Conservation (phyloP, 2,329 filamentous ascomycete species). For the Drechslerella dactyloides region DNA sequence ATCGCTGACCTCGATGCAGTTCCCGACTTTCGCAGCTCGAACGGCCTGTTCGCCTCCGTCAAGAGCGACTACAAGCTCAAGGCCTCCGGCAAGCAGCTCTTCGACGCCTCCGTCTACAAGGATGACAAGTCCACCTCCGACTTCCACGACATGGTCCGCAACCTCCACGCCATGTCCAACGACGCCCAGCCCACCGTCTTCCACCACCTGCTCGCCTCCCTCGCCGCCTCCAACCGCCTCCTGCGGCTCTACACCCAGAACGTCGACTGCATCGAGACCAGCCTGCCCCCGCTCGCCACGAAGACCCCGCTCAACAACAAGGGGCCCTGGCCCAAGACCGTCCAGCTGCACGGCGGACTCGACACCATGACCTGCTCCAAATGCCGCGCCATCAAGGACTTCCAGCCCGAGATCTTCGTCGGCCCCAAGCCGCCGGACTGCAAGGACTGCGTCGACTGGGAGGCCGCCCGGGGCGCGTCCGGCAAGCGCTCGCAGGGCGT, state of each 20-base stretch:
- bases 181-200: conserved; percentile 83
- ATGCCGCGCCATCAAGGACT: conserved; percentile 76
- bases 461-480: conserved; percentile 76
- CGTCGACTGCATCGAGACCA: conserved; percentile 91
- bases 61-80: conserved; percentile 89
- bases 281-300: conserved; percentile 78
- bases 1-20: conserved; percentile 62
- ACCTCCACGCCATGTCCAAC: conserved; percentile 78
- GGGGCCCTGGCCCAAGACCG: conserved; percentile 88
- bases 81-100: conserved; percentile 90
- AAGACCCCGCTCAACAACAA: conserved; percentile 80
- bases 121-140: conserved; percentile 85
- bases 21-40: conserved; percentile 92
- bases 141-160: conserved; percentile 95
- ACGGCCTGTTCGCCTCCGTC: conserved; percentile 84
- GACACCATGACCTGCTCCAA: conserved; percentile 98
- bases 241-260: conserved; percentile 95
- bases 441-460: conserved; percentile 73
- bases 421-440: conserved; percentile 85
- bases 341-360: conserved; percentile 91
- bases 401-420: conserved; percentile 79
- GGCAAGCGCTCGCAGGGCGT: conserved; percentile 94
- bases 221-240: conserved; percentile 84
- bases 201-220: conserved; percentile 88
- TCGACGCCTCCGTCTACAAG: conserved; percentile 96